Base-by-base conservation (phyloP, 768 basidiomycete genomes). In the Amyloporia xantha region DNA sequence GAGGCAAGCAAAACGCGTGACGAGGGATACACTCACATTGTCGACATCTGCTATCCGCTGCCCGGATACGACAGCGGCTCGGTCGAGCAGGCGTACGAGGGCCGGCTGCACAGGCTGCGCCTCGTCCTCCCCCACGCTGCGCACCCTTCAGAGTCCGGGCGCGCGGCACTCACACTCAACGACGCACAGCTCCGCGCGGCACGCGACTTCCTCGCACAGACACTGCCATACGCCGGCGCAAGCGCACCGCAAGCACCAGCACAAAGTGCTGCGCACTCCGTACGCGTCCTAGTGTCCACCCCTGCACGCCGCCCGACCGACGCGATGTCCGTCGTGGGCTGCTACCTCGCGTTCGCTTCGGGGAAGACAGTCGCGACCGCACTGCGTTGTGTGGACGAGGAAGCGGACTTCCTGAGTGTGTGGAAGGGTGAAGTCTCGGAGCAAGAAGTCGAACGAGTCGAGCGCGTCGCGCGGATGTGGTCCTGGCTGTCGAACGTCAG, bases 161-260 rank as follows among this genome's bases (percentile, higher is more conserved):
- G 57, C 11, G 51, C 54, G 1, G 49, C 35, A 20, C 57, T 63
- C 33, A 56, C 53, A 5, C 59, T 75, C 3, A 66, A 54, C 20
- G 56, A 60, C 50, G 37, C 55, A 0, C 71, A 76, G 50, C 64
- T 76, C 3, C 54, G 66, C 24, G 62, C 62, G 1, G 72, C 68
- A 6, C 65, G 75, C 21, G 74, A 76, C 52, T 74, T 75, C 54
- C 58, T 77, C 28, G 64, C 63, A 5, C 56, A 73, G 6, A 66
- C 67, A 15, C 52, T 76, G 37, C 74, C 73, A 2, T 62, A 68
- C 40, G 24, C 25, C 39, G 41, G 51, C 47, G 52, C 47, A 40
- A 40, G 28, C 35, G 10, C 33, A 33, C 47, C 50, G 5, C 27
- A 33, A 25, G 43, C 13, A 39, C 37, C 47, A 10, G 36, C 50